A percentile compares a stretch with the other conserved stretches of the same genome.
phyloP scores from a whole-genome alignment of 495 filamentous ascomycete species.

The Xylaria cubensis region DNA sequence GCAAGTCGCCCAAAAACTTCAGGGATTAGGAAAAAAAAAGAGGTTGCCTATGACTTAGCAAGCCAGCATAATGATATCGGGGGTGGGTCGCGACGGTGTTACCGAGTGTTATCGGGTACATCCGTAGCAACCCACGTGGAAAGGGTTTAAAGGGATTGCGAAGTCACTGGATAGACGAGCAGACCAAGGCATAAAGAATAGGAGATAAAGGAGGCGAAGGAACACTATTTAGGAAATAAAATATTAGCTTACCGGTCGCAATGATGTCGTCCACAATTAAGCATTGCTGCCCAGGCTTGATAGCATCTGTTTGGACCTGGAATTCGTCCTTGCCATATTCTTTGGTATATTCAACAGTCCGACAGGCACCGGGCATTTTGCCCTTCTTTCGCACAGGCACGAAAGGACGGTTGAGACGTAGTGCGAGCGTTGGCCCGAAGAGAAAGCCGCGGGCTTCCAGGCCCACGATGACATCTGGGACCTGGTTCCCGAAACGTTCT shows the following conservation, averaged over 20 bases:
- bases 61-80: not conserved
- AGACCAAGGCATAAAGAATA: not conserved
- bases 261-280: constrained; percentile 97
- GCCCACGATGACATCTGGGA: constrained; percentile 90
- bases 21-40: not conserved
- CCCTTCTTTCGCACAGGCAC: constrained; percentile 95
- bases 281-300: constrained; percentile 87
- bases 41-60: not conserved
- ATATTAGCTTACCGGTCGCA: constrained; percentile 78
- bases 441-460: constrained; percentile 95
- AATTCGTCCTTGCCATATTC: constrained; percentile 98
- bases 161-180: not conserved
- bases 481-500: constrained; percentile 54
- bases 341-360: constrained; percentile 85
- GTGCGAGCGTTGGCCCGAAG: constrained; percentile 88
- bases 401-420: constrained; percentile 85
- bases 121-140: not conserved
- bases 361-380: constrained; percentile 90
- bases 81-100: not conserved
- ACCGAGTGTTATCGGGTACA: not conserved
- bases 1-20: not conserved
- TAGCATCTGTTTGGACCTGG: constrained; percentile 87
- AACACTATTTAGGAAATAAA: constrained; percentile 5
- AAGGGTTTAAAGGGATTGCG: not conserved
- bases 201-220: constrained; percentile 17